Conservation (phyloP, 192 early-diverging fungal genomes). For the Coemansia sp. region DNA sequence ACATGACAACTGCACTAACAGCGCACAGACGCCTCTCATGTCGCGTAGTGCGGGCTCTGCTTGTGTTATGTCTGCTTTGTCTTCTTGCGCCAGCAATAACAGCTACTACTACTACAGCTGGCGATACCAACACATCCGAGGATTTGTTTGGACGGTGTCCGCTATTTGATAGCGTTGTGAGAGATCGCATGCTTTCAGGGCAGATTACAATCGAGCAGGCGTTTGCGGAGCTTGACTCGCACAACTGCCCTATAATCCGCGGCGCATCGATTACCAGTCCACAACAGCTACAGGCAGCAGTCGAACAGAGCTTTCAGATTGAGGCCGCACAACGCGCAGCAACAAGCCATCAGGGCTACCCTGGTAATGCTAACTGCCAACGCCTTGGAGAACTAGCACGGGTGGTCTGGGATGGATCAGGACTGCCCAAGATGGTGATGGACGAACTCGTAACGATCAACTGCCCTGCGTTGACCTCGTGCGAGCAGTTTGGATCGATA, state of each 20-base stretch:
- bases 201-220: slow-evolving; percentile 41
- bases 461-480: slow-evolving; percentile 39
- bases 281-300: slow-evolving; percentile 34
- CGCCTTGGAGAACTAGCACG: slow-evolving; percentile 19
- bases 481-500: slow-evolving; percentile 26
- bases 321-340: neutral
- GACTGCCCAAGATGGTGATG: slow-evolving; percentile 30
- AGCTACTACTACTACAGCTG: slow-evolving; percentile 4
- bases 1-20: too few relatives aligned
- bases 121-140: neutral
- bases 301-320: slow-evolving; percentile 16
- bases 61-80: neutral
- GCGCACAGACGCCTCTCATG: neutral
- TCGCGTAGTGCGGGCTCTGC: slow-evolving; percentile 6
- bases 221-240: slow-evolving; percentile 50
- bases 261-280: slow-evolving; percentile 48
- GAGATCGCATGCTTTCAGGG: slow-evolving; percentile 37
- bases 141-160: slow-evolving; percentile 41
- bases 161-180: slow-evolving; percentile 44
- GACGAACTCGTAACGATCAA: slow-evolving; percentile 27
- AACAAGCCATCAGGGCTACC: slow-evolving; percentile 8
- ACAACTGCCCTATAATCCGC: slow-evolving; percentile 53
- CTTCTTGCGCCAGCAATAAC: slow-evolving; percentile 1
- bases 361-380: slow-evolving; percentile 13
- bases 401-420: slow-evolving; percentile 19